Conservation (phyloP, 2,329 filamentous ascomycete species). For the Talaromyces pinophilus region DNA sequence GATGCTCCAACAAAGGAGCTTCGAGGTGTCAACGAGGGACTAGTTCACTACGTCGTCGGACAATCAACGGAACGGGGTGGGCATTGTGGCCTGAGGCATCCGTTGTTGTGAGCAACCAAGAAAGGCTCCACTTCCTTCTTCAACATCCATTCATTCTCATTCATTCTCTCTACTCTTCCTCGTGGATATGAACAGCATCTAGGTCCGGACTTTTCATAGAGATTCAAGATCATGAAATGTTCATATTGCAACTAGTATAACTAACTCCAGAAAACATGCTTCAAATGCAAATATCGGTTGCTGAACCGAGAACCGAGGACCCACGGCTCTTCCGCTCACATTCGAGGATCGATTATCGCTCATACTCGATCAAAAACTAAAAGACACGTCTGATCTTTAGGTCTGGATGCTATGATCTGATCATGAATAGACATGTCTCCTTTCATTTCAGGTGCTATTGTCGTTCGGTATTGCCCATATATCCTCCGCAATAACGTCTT, state of each 20-base stretch:
- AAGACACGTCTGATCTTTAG: conserved; percentile 60
- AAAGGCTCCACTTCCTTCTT: background rate
- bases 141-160: background rate
- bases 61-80: background rate
- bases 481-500: conserved; percentile 64
- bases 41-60: background rate
- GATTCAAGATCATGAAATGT: too few relatives aligned
- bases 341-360: background rate
- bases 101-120: background rate
- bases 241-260: too few relatives aligned
- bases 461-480: conserved; percentile 60
- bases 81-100: conserved; percentile 8
- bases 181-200: background rate
- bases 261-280: background rate
- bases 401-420: conserved; percentile 67
- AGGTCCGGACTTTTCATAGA: background rate
- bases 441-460: conserved; percentile 54
- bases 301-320: background rate
- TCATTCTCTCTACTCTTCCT: background rate
- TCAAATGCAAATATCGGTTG: background rate
- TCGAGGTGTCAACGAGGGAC: background rate
- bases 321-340: background rate
- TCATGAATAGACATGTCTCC: conserved; percentile 66
- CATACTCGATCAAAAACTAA: conserved; percentile 38
- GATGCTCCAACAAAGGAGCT: background rate